Base-by-base conservation (phyloP, 2,329 filamentous ascomycete genomes). In the Ceratocystis colombiana region DNA sequence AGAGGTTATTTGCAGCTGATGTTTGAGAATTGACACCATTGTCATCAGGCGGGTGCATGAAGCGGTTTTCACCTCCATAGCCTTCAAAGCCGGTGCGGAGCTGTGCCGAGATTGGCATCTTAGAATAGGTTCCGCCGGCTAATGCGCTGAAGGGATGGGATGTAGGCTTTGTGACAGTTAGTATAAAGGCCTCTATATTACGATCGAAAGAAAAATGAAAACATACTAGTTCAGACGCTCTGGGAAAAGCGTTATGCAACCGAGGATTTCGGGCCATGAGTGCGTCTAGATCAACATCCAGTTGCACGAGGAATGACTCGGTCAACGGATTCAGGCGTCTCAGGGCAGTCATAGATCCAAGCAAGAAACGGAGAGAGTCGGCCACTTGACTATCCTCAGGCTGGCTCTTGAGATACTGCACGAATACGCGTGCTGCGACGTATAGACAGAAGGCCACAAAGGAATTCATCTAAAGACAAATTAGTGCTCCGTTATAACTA, bases 381-480 rank as follows among this genome's bases (percentile, higher is more conserved):
- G 80, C 84, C 70, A 84, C 88, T 74, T 85, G 89, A 72, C 81
- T 84, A 74, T 97, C 93, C 37, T 93, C 87, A 0, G 92, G 90
- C n/a, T 88, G 83, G 66, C 89, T 94, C 75, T 96, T 96, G n/a
- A 97, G 80, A 72, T 95, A 96, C 74, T 97, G 93, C 6, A 97
- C 88, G 72, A 97, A 97, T 0, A 97, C 93, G 64, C 94, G 84
- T 25, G 93, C 90, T 10, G 93, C 88, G n/a, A 97, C 92, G 71
- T 96, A 97, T 55, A 99, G 82, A 73, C 91, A 96, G 75, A 97
- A 97, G 0, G 90, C 91, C 71, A 96, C 88, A 74, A 96, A 97
- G 0, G 93, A 90, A 70, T 96, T 96, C 84, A 96, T 90, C 90
- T 96, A 68, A 12, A 1, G 5, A 61, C 33, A 37, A 64, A 67